phyloP scores from a whole-genome alignment of 768 basidiomycete species.

The Rickenella mellea region DNA sequence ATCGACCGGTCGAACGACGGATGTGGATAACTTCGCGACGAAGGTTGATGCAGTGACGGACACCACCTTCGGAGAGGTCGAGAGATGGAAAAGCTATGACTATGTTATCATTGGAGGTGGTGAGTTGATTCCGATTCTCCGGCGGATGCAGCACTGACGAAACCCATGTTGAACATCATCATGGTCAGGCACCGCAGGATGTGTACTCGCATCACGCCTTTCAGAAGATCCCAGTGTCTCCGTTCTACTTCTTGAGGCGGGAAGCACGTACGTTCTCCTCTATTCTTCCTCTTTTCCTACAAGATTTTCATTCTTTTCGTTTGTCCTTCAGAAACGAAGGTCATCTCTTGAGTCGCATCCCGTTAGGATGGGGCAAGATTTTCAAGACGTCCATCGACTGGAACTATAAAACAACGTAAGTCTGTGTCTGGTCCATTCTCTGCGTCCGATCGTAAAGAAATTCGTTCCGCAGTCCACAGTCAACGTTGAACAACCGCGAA shows the following conservation, averaged over 20 bases:
- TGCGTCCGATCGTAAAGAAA: slow-evolving; percentile 30
- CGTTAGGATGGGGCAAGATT: slow-evolving; percentile 31
- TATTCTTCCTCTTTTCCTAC: neutral
- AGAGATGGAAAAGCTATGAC: slow-evolving; percentile 6
- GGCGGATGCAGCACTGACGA: neutral
- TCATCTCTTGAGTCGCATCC: slow-evolving; percentile 31
- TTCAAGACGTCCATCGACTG: slow-evolving; percentile 42
- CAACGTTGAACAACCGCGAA: slow-evolving; percentile 5
- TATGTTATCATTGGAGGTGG: slow-evolving; percentile 9
- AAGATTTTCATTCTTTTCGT: neutral
- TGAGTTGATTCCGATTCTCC: neutral
- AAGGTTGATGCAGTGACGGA: too few species aligned
- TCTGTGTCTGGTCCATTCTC: slow-evolving; percentile 52
- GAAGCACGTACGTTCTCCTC: neutral
- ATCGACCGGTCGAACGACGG: neutral
- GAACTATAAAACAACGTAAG: too few species aligned
- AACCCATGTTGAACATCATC: too few species aligned
- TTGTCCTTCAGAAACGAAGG: slow-evolving; percentile 29
- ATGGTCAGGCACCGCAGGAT: slow-evolving; percentile 3
- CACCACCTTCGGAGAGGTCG: too few species aligned
- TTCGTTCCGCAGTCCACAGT: slow-evolving; percentile 17
- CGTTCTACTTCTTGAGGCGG: slow-evolving; percentile 2
- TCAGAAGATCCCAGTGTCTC: neutral
- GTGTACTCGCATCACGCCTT: slow-evolving; percentile 2
- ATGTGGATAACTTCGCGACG: too few species aligned